Evolutionary conservation across 805 yeast genomes (phyloP).

Genomic region (Yamadazyma nakazawae): DNA sequence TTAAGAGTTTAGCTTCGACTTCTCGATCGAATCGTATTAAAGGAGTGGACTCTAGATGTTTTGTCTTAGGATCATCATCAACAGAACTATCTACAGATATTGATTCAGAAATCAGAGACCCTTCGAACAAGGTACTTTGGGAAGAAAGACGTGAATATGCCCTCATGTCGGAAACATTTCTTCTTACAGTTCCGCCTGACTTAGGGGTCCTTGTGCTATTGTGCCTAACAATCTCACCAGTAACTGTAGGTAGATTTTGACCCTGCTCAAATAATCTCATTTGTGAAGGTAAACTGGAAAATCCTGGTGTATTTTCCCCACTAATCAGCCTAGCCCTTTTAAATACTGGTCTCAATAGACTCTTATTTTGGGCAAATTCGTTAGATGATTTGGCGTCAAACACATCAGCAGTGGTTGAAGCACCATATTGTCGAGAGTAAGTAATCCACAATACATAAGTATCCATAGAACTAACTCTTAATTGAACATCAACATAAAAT

Average conservation of each 20-base stretch:
- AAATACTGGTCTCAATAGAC: conserved; percentile 10
- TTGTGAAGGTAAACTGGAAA: conserved; percentile 50
- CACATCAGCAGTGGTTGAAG: conserved; percentile 1
- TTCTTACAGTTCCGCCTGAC: background rate
- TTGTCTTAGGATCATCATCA: background rate
- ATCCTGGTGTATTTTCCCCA: conserved; percentile 7
- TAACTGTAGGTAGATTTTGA: conserved; percentile 19
- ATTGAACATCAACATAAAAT: conserved; percentile 72
- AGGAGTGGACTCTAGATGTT: background rate
- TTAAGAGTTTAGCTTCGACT: conserved; percentile 42
- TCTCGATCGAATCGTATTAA: conserved; percentile 1
- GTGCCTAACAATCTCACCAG: conserved; percentile 28
- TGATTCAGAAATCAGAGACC: background rate
- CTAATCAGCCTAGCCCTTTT: conserved; percentile 15
- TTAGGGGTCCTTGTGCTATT: conserved; percentile 29
- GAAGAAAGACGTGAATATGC: background rate
- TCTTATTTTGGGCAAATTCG: background rate
- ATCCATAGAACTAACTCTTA: conserved; percentile 62
- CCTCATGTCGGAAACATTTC: background rate
- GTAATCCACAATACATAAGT: conserved; percentile 80
- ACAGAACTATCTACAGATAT: conserved; percentile 38
- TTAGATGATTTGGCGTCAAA: background rate
- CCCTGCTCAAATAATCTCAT: conserved; percentile 39
- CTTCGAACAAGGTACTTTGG: background rate
- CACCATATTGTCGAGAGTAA: conserved; percentile 51